Conservation (phyloP, 148 eudicot genomes). For the Fagopyrum tataricum region DNA sequence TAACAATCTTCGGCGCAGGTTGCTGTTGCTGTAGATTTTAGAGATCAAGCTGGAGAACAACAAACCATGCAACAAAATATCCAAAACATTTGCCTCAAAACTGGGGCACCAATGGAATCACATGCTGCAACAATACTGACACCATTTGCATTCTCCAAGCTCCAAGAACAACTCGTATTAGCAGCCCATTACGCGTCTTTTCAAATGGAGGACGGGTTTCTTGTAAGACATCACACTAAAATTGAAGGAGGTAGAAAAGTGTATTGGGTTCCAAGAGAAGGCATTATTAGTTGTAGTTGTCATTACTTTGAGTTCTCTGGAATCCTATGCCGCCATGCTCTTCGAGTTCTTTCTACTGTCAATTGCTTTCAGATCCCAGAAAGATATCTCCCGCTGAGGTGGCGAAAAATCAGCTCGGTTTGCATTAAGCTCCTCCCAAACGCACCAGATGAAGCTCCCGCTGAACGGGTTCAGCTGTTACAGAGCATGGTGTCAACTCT, state of each 20-base stretch:
- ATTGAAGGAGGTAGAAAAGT: slow-evolving; percentile 88
- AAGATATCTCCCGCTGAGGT: slow-evolving; percentile 75
- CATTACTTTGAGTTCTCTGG: slow-evolving; percentile 80
- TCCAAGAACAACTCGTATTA: slow-evolving; percentile 81
- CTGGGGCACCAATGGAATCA: slow-evolving; percentile 96
- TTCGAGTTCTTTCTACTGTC: slow-evolving; percentile 78
- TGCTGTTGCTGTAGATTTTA: slow-evolving; percentile 79
- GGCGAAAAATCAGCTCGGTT: slow-evolving; percentile 55
- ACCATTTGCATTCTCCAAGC: slow-evolving; percentile 87
- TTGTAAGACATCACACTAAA: slow-evolving; percentile 79
- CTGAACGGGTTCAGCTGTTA: slow-evolving; percentile 55
- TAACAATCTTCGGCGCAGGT: slow-evolving; percentile 32
- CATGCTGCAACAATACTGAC: slow-evolving; percentile 82
- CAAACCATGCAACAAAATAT: slow-evolving; percentile 91
- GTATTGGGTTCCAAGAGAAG: slow-evolving; percentile 73
- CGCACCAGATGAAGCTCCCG: slow-evolving; percentile 34
- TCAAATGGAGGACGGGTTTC: slow-evolving; percentile 64
- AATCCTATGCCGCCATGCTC: slow-evolving; percentile 78
- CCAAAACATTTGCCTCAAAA: slow-evolving; percentile 85
- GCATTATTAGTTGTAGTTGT: slow-evolving; percentile 73
- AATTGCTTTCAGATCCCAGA: slow-evolving; percentile 95
- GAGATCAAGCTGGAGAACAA: slow-evolving; percentile 92
- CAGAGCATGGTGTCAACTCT: slow-evolving; percentile 71
- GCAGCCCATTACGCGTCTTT: slow-evolving; percentile 93
- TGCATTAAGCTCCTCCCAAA: slow-evolving; percentile 32